These are phyloP conservation scores for Calycina herbarum DNA, from an alignment of 2,329 filamentous ascomycete genomes.

Conservation along the genomic window DNA sequence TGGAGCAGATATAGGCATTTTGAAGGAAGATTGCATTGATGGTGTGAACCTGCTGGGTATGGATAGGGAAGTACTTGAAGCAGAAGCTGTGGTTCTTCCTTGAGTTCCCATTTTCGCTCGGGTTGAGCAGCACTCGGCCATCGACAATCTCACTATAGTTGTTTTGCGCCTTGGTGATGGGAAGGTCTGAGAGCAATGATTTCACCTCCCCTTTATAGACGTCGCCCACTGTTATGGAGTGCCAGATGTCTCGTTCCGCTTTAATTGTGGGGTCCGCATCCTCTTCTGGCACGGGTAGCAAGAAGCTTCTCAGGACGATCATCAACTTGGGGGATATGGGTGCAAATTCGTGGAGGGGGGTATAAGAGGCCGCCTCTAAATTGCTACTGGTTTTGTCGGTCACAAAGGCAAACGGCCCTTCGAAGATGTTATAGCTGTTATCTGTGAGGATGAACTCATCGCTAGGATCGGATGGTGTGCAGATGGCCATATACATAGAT, in stretches of 20 bases:
- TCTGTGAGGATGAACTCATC: slow-evolving; percentile 40
- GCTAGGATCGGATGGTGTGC: slow-evolving; percentile 29
- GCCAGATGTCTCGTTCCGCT: too few relatives aligned
- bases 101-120: slow-evolving; percentile 22
- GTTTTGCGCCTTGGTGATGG: too few relatives aligned
- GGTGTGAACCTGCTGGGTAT: slow-evolving; percentile 32
- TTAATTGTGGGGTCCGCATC: too few relatives aligned
- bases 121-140: too few relatives aligned
- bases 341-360: slow-evolving; percentile 24
- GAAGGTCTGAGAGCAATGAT: too few relatives aligned
- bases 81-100: slow-evolving; percentile 26
- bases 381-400: slow-evolving; percentile 4
- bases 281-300: slow-evolving; percentile 8
- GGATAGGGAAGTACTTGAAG: slow-evolving; percentile 36
- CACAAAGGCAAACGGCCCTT: slow-evolving; percentile 27
- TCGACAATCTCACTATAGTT: too few relatives aligned
- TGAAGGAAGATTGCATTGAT: slow-evolving; percentile 39
- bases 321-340: slow-evolving; percentile 25
- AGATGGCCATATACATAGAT: slow-evolving; percentile 36
- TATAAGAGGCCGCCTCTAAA: slow-evolving; percentile 13
- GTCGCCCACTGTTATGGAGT: too few relatives aligned
- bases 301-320: slow-evolving; percentile 25
- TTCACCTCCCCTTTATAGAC: too few relatives aligned
- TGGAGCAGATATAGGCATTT: slow-evolving; percentile 27
- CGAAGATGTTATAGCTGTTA: slow-evolving; percentile 37